These are phyloP conservation scores for Chalciporus pseudorubinellus DNA, from an alignment of 768 basidiomycete species.

Conservation along the genomic window DNA sequence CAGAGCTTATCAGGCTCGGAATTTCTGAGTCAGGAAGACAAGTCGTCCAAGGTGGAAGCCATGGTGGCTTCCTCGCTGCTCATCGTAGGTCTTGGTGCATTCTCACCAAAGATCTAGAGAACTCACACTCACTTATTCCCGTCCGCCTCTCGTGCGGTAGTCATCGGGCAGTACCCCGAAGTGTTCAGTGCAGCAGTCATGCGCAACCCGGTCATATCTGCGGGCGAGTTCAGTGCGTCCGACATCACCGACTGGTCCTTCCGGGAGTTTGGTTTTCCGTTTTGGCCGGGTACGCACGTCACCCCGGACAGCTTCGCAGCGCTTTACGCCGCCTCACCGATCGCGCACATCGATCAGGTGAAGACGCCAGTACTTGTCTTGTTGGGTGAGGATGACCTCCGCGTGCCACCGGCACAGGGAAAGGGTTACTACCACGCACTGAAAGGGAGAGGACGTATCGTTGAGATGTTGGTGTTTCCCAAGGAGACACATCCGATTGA, in stretches of 20 bases:
- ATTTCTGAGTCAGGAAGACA: conserved; percentile 52
- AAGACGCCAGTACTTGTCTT: conserved; percentile 53
- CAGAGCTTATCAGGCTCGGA: conserved; percentile 48
- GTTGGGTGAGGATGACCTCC: conserved; percentile 57
- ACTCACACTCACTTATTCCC: not conserved
- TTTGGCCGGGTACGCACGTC: conserved; percentile 36
- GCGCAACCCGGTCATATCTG: conserved; percentile 69
- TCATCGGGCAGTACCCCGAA: conserved; percentile 61
- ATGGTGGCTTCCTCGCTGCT: conserved; percentile 63
- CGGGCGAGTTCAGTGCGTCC: conserved; percentile 50
- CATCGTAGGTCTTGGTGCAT: conserved; percentile 44
- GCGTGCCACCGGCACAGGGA: conserved; percentile 64
- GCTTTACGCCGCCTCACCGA: conserved; percentile 54
- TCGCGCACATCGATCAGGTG: conserved; percentile 50
- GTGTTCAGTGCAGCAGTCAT: conserved; percentile 61
- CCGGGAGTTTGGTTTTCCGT: conserved; percentile 42
- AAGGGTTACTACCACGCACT: conserved; percentile 64
- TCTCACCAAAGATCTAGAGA: not conserved
- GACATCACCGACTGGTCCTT: conserved; percentile 71
- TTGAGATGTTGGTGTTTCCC: conserved; percentile 61
- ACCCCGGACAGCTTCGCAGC: conserved; percentile 42
- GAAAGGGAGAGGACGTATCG: conserved; percentile 42
- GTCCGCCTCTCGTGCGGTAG: conserved; percentile 28
- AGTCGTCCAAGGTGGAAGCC: conserved; percentile 63
- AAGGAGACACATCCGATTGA: conserved; percentile 64